These are phyloP conservation scores for Ottelia alismoides DNA, from an alignment of 106 monocot genomes.

Conservation along the genomic window DNA sequence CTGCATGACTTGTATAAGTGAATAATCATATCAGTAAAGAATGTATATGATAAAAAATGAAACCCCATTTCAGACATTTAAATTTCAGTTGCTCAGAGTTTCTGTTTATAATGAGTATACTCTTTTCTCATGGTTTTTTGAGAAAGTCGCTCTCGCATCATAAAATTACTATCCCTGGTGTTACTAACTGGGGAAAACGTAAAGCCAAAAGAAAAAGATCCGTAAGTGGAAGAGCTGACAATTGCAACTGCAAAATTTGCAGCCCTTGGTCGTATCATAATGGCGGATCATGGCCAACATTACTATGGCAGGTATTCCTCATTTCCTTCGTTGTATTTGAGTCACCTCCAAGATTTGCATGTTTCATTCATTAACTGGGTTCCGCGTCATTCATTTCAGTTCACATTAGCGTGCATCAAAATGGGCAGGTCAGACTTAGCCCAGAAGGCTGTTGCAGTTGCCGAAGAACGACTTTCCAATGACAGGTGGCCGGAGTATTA, in stretches of 20 bases:
- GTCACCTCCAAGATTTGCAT: background rate
- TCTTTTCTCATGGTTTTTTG: too few relatives aligned
- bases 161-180: too few relatives aligned
- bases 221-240: too few relatives aligned
- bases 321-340: too few relatives aligned
- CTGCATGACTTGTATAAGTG: too few relatives aligned
- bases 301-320: slow-evolving; percentile 16
- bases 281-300: slow-evolving; percentile 23
- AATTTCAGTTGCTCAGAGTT: background rate
- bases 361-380: background rate
- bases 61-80: background rate
- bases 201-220: too few relatives aligned
- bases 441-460: slow-evolving; percentile 40
- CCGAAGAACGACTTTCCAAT: slow-evolving; percentile 52
- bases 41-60: too few relatives aligned
- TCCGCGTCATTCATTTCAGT: too few relatives aligned
- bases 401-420: slow-evolving; percentile 82
- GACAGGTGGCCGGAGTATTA: slow-evolving; percentile 93
- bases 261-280: slow-evolving; percentile 26
- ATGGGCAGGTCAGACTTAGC: slow-evolving; percentile 79
- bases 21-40: too few relatives aligned
- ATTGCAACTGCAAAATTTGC: slow-evolving; percentile 1
- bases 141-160: too few relatives aligned
- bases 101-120: background rate
- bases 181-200: too few relatives aligned